These are phyloP conservation scores for Syzygium malaccense DNA, from an alignment of 441 rosid genomes.

Conservation along the genomic window DNA sequence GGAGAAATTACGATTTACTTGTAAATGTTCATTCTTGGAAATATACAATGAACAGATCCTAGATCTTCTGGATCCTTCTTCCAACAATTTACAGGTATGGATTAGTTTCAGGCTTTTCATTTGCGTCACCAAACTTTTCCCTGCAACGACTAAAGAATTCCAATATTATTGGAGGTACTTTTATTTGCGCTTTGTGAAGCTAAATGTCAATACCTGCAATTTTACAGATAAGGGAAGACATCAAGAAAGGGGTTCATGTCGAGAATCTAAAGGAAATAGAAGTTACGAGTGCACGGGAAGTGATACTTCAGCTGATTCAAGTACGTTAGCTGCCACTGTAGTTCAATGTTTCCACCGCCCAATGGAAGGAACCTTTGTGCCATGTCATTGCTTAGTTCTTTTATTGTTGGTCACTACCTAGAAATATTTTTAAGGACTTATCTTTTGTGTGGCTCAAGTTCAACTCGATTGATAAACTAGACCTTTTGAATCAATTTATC, in stretches of 20 bases:
- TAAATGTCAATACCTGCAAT: not conserved
- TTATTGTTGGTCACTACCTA: not conserved
- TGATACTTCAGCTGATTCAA: conserved; percentile 83
- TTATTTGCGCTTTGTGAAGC: not conserved
- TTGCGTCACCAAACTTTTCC: not conserved
- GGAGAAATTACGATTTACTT: conserved; percentile 65
- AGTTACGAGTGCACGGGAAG: conserved; percentile 86
- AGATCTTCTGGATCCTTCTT: conserved; percentile 91
- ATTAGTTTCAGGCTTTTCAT: not conserved
- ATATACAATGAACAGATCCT: conserved; percentile 97
- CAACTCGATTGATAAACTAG: not conserved
- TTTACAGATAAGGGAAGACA: conserved; percentile 87
- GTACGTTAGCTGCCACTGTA: conserved; percentile 21
- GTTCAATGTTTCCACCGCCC: not conserved
- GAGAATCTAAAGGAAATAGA: conserved; percentile 93
- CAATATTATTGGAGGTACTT: not conserved
- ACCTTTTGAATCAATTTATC: not conserved
- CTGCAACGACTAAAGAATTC: not conserved
- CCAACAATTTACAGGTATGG: conserved; percentile 75
- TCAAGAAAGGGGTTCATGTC: conserved; percentile 85
- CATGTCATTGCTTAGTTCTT: not conserved
- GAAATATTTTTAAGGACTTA: not conserved
- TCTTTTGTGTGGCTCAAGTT: not conserved
- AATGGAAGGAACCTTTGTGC: not conserved
- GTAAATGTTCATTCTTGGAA: conserved; percentile 96